These are phyloP conservation scores for Pichia sp. DNA, from an alignment of 1,139 yeast species.

Conservation along the genomic window DNA sequence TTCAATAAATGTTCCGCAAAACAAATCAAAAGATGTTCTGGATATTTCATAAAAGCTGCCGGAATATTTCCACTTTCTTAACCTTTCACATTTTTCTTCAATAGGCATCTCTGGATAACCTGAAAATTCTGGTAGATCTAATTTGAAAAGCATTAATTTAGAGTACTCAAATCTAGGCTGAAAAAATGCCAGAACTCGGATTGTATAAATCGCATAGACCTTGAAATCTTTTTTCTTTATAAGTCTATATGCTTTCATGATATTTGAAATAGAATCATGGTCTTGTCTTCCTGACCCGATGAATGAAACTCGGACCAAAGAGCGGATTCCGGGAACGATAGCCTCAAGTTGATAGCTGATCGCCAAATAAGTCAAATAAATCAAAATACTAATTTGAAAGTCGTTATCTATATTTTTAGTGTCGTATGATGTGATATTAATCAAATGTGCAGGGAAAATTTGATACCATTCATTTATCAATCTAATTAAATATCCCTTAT, in stretches of 20 bases:
- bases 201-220: constrained; percentile 3
- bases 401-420: constrained; percentile 1
- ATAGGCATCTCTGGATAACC: not conserved
- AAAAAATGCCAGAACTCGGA: constrained; percentile 6
- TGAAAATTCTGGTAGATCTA: constrained; percentile 1
- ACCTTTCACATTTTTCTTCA: not conserved
- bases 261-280: not conserved
- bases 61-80: not conserved
- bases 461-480: constrained; percentile 8
- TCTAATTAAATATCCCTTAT: constrained; percentile 4
- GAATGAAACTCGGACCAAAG: not conserved
- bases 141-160: not conserved
- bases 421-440: not conserved
- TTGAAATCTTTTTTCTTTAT: constrained; percentile 1
- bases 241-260: constrained; percentile 1
- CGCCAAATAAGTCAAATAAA: constrained; percentile 5
- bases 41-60: not conserved
- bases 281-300: not conserved
- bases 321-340: not conserved
- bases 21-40: constrained; percentile 1
- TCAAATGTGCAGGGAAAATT: constrained; percentile 8
- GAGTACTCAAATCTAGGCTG: constrained; percentile 1
- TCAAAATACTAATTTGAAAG: not conserved
- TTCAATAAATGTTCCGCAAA: constrained; percentile 1
- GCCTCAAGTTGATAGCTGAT: not conserved